These are phyloP conservation scores for Ascochyta fabae DNA, from an alignment of 2,329 filamentous ascomycete species.

Conservation along the genomic window DNA sequence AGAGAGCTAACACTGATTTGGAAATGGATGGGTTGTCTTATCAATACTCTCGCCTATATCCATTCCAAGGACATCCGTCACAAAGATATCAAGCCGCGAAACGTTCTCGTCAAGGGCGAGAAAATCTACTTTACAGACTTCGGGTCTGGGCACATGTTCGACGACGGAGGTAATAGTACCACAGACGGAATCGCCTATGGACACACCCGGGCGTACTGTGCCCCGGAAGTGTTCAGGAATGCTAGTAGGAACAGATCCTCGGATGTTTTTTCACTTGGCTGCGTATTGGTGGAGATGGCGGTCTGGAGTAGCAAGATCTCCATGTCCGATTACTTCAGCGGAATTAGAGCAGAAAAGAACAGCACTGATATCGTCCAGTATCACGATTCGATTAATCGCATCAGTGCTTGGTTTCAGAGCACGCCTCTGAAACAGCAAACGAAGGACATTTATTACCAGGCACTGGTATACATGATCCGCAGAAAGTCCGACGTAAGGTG, in stretches of 20 bases:
- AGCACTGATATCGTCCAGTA: background rate
- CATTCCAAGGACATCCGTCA: conserved; percentile 24
- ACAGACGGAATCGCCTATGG: conserved; percentile 13
- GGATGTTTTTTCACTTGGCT: conserved; percentile 34
- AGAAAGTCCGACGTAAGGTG: background rate
- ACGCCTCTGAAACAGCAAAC: background rate
- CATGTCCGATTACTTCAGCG: background rate
- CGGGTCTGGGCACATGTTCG: conserved; percentile 23
- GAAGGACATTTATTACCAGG: background rate
- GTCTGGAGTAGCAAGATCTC: background rate
- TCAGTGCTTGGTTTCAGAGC: background rate
- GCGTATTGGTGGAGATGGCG: conserved; percentile 28
- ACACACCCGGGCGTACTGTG: conserved; percentile 26
- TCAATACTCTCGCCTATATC: conserved; percentile 16
- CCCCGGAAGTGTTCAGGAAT: conserved; percentile 27
- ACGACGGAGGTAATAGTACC: conserved; percentile 17
- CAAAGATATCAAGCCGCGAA: conserved; percentile 29
- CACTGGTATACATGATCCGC: background rate
- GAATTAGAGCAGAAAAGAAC: background rate
- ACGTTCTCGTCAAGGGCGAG: conserved; percentile 21
- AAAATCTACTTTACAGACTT: conserved; percentile 30
- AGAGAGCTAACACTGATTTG: background rate
- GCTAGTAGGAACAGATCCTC: conserved; percentile 21
- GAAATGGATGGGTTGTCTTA: conserved; percentile 14
- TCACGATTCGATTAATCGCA: background rate